Conservation (phyloP, 208 protist genomes). For the Novymonas esmeraldas region DNA sequence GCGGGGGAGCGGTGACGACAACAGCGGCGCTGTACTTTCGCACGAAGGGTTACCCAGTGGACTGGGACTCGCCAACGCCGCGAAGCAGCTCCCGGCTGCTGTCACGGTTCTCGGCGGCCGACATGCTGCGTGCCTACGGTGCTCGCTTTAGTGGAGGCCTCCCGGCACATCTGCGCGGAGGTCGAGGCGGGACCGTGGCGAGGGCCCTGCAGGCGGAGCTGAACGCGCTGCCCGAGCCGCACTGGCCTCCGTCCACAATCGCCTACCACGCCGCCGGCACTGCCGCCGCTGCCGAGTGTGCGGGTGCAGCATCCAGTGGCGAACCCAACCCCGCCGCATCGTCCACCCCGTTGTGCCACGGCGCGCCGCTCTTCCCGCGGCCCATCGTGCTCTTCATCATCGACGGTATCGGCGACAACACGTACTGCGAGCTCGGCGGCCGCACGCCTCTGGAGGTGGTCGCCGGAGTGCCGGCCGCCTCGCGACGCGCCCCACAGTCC, state of each 20-base stretch:
- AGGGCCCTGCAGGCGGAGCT: conserved; percentile 25
- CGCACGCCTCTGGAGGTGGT: conserved; percentile 80
- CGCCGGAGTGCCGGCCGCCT: conserved; percentile 34
- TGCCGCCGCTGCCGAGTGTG: neutral
- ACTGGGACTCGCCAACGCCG: conserved; percentile 41
- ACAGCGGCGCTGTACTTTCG: conserved; percentile 57
- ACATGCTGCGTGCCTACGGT: conserved; percentile 43
- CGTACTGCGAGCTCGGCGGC: conserved; percentile 50
- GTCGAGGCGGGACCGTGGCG: conserved; percentile 1
- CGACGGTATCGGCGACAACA: conserved; percentile 75
- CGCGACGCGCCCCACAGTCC: neutral
- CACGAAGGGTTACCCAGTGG: conserved; percentile 37
- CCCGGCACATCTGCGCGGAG: conserved; percentile 39
- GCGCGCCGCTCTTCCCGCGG: conserved; percentile 44
- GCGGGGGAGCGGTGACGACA: conserved; percentile 3
- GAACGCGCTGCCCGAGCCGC: conserved; percentile 30
- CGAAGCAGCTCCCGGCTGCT: conserved; percentile 35
- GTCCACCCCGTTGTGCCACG: conserved; percentile 15
- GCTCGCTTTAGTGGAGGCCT: conserved; percentile 42
- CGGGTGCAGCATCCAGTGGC: neutral
- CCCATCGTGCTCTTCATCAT: conserved; percentile 79
- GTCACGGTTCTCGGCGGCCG: conserved; percentile 39
- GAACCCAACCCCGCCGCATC: neutral
- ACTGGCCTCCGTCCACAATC: conserved; percentile 34
- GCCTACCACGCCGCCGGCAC: conserved; percentile 16